Base-by-base conservation (phyloP, 306 rosid species). In the Prunus mira region DNA sequence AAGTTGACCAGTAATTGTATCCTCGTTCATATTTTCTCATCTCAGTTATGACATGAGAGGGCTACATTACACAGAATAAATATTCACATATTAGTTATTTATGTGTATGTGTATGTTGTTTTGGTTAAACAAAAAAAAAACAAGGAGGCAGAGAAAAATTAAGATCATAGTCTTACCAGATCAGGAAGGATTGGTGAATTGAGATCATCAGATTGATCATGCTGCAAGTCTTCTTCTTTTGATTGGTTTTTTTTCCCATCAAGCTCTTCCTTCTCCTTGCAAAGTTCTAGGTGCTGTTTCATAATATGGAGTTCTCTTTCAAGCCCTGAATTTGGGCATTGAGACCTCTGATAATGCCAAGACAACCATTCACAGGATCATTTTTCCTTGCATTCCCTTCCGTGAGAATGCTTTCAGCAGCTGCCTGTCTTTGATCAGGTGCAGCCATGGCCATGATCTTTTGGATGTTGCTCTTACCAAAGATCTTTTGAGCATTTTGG, bases 331-430 rank as follows among this genome's bases (percentile, higher is more conserved):
- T 34, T 65, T 71, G 69, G 11, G 49, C 49, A 19, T 10, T 32
- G 3, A 79, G 75, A 38, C 7, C 1, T 0, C 20, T 25, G 18
- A 27, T 3, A 55, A 79, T 13, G 8, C 79, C 81, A 9, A 71
- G 52, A 51, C 19, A 79, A 2, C 87, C 87, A 45, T 55, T 70
- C 51, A 76, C 76, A 1, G 73, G 82, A 60, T 76, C 73, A n/a
- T 1, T 50, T 14, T 38, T 79, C 75, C 82, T 41, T 7, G 51
- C 56, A 3, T 38, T 66, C 41, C 41, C 41, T 34, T 34, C 8
- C 38, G 41, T 34, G 41, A 34, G 8, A 34, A 34, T 6, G 41
- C 84, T 71, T 83, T 22, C 84, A 32, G 34, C 34, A 32, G 6
- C 34, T 32, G 34, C 34, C 34, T 32, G 34, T 32, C 34, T 32